A percentile compares a stretch with the other conserved stretches of the same genome.
phyloP scores from a whole-genome alignment of 768 basidiomycete species.

The Termitomyces sp. region DNA sequence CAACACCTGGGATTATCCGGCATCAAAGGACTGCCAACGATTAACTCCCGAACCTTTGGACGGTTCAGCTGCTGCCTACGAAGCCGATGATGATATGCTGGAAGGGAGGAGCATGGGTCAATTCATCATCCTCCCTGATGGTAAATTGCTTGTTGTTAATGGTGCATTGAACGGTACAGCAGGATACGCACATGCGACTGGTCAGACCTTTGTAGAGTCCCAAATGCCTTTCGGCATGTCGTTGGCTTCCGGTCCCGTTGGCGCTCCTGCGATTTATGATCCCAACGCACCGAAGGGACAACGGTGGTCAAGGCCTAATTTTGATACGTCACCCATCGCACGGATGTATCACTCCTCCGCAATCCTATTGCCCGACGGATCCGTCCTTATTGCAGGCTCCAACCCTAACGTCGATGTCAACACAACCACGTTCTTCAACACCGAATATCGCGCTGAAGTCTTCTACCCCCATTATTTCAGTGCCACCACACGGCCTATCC shows the following conservation, averaged over 20 bases:
- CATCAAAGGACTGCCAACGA: conserved; percentile 70
- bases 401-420: conserved; percentile 91
- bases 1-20: conserved; percentile 68
- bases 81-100: conserved; percentile 71
- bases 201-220: conserved; percentile 33
- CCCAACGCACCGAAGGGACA: conserved; percentile 64
- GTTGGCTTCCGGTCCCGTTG: conserved; percentile 74
- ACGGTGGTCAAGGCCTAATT: conserved; percentile 67
- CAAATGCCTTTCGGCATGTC: conserved; percentile 70
- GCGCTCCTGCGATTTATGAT: conserved; percentile 80
- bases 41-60: conserved; percentile 82
- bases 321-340: conserved; percentile 58
- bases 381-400: conserved; percentile 84
- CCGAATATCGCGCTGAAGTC: conserved; percentile 76
- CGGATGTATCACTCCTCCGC: conserved; percentile 91
- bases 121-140: conserved; percentile 79
- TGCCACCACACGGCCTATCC: conserved; percentile 59
- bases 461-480: conserved; percentile 93
- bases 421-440: conserved; percentile 54
- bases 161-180: conserved; percentile 85
- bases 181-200: conserved; percentile 65
- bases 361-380: conserved; percentile 82
- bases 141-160: conserved; percentile 74
- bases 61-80: conserved; percentile 53
- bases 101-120: conserved; percentile 87